Evolutionary conservation across 2,329 filamentous ascomycete species (phyloP).

Genomic region (Hawksworthiomyces lignivorus): DNA sequence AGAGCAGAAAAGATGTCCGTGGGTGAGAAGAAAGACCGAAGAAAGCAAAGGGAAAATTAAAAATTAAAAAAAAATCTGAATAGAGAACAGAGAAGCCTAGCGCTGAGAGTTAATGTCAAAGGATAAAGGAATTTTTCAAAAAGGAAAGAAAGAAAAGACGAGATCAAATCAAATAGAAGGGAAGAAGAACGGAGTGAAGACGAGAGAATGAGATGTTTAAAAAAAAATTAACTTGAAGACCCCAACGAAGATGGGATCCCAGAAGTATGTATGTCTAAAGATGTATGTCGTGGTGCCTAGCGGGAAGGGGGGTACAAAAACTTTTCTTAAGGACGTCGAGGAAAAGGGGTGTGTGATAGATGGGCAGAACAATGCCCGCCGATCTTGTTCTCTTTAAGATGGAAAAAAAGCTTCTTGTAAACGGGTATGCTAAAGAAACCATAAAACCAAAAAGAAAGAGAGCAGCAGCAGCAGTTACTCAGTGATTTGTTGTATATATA

Average conservation of each 20-base stretch:
- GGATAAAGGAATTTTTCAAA: background rate
- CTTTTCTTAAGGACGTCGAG: background rate
- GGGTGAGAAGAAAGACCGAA: background rate
- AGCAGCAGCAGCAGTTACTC: slow-evolving; percentile 3
- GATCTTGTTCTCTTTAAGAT: slow-evolving; percentile 1
- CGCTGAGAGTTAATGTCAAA: no score
- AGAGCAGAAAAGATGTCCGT: no score
- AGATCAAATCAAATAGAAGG: background rate
- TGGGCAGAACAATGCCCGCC: slow-evolving; percentile 1
- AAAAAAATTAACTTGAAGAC: background rate
- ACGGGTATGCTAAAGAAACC: slow-evolving; percentile 2
- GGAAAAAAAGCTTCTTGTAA: background rate
- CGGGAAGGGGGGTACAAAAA: slow-evolving; percentile 5
- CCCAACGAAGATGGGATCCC: slow-evolving; percentile 6
- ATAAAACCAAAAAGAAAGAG: background rate
- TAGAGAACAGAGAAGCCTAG: background rate
- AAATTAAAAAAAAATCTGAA: background rate
- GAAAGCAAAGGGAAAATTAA: background rate
- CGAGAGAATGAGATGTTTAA: background rate
- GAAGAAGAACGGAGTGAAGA: background rate
- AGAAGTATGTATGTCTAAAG: slow-evolving; percentile 8
- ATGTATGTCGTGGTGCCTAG: slow-evolving; percentile 4
- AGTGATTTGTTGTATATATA: slow-evolving; percentile 3
- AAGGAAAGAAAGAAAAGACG: background rate
- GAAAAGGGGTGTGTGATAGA: slow-evolving; percentile 4